Base-by-base conservation (phyloP, 345 rosid species). In the Hirschfeldia incana region DNA sequence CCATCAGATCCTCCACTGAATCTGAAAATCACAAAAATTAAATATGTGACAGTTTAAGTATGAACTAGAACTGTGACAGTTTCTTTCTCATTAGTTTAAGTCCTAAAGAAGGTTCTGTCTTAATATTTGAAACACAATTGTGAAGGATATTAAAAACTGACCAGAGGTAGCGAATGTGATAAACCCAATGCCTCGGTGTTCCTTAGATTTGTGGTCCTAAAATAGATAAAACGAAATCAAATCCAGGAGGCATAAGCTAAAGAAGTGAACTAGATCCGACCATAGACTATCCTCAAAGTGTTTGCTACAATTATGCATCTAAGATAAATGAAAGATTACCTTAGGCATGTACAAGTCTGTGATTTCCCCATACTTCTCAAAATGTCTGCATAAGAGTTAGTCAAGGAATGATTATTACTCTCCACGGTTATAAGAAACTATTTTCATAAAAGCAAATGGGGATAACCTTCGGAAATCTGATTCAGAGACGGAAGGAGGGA, bases 141-240 rank as follows among this genome's bases (percentile, higher is more conserved):
- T 3, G 33, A 13, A 65, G 55, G 9, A 58, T 11, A 74, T 30
- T 5, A 33, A 29, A 65, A 64, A 59, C 90, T 69, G 6, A 96
- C 99, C 99, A 83, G 97, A 85, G 76, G 78, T 90, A 60, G 91
- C 85, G 73, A 86, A 96, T 76, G 99, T 96, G 70, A 96, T 88
- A 77, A 93, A 96, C 36, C 99, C 98, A 78, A 96, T 96, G 76
- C 98, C 99, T 37, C 98, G 90, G 78, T 96, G 99, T 28, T 90
- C 77, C 84, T 89, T 96, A 8, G 99, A 85, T 72, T 83, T 85
- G 76, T 96, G 94, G 77, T 96, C 99, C 98, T 91, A 83, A 51
- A 70, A 17, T 58, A 77, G 27, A 68, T 2, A 81, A 36, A 51
- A 63, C n/a, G 67, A 53, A 10, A 70, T 61, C 66, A 74, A 65